Base-by-base conservation (phyloP, 2,329 filamentous ascomycete species). In the Aspergillus terreus region DNA sequence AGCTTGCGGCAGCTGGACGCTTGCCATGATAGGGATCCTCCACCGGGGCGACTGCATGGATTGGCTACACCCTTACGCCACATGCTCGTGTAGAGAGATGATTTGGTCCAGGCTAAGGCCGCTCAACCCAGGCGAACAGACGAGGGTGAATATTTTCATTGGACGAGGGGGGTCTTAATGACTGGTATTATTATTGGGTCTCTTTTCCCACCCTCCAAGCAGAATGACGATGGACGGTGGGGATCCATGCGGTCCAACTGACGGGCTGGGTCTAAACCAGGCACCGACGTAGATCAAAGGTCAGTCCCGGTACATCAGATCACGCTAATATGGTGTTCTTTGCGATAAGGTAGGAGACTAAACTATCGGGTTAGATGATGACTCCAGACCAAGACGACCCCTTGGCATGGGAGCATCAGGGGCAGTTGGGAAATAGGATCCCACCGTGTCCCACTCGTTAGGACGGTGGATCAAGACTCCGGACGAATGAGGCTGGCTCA, bases 31-130 rank as follows among this genome's bases (percentile, higher is more conserved):
- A 7, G 56, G 55, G 53, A 51, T 58, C 54, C 55, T 53, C 55
- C 48, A 30, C 43, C 27, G 46, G 41, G 38, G 52, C 52, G 36
- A 43, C 40, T 50, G 53, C 57, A 58, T 52, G 46, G 17, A 50
- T 55, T 51, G 52, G 54, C 25, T 30, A 38, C 33, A 36, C 42
- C 41, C 42, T 38, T 46, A 46, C 56, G 53, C 53, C 53, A 50
- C 53, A 47, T 41, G 56, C 56, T 58, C 56, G 56, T 56, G 56
- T 50, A 54, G 49, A 35, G 43, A 53, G 47, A 43, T 56, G 56
- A 58, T 56, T 54, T 48, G 56, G 47, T 52, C 44, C 21, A 43
- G 43, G 46, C 49, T 44, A 36, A 48, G 46, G 38, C 52, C 46
- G 49, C 45, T 36, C 41, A 38, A 49, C 42, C 42, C 42, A 32